A percentile compares a stretch with the other conserved stretches of the same genome.
Evolutionary conservation across 2,329 filamentous ascomycete genomes (phyloP).

Genomic region (Fusarium goolgardi): DNA sequence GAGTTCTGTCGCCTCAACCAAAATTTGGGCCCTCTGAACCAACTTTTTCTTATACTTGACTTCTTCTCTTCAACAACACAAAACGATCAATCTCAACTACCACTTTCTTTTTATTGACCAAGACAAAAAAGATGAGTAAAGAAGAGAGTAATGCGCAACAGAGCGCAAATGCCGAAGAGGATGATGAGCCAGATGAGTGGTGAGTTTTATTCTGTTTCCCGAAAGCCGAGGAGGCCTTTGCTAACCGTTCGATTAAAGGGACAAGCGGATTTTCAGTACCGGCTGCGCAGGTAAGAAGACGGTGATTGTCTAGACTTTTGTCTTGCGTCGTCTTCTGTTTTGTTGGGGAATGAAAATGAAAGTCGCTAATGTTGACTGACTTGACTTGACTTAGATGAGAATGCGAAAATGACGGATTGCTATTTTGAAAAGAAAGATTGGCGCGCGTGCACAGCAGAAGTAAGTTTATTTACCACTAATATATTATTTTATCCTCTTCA

Average conservation of each 20-base stretch:
- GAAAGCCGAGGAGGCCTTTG: constrained; percentile 47
- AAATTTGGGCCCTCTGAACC: constrained; percentile 42
- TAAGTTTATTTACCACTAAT: constrained; percentile 58
- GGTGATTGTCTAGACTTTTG: not conserved
- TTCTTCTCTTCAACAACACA: constrained; percentile 17
- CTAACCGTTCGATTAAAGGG: constrained; percentile 68
- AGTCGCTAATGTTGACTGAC: constrained; percentile 16
- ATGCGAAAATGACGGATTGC: constrained; percentile 91
- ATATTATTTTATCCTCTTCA: not conserved
- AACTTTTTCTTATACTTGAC: constrained; percentile 34
- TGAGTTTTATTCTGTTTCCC: constrained; percentile 57
- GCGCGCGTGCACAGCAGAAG: constrained; percentile 88
- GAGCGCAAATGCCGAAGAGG: constrained; percentile 54
- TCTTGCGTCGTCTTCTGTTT: constrained; percentile 8
- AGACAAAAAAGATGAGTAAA: constrained; percentile 58
- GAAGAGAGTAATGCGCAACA: constrained; percentile 58
- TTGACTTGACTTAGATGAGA: constrained; percentile 72
- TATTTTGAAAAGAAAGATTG: constrained; percentile 97
- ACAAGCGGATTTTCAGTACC: constrained; percentile 97
- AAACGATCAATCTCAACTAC: not conserved
- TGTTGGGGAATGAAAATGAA: constrained; percentile 21
- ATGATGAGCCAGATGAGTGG: constrained; percentile 96
- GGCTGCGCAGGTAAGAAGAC: constrained; percentile 80
- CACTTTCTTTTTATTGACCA: not conserved
- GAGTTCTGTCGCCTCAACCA: constrained; percentile 31